Evolutionary conservation across 1,284 basidiomycete genomes (phyloP).

Genomic region (Ceratobasidium sp.): DNA sequence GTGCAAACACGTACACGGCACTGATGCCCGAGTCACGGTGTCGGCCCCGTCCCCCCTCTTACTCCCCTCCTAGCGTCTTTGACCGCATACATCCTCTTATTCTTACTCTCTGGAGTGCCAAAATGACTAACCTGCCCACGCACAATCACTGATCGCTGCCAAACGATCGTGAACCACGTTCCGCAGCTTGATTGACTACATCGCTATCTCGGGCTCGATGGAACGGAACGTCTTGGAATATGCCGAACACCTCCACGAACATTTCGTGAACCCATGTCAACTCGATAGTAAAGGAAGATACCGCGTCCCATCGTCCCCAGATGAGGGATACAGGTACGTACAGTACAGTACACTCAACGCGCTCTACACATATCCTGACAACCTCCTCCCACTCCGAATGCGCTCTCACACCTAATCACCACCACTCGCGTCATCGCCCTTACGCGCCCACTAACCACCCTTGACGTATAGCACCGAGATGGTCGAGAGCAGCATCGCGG

Average conservation of each 20-base stretch:
- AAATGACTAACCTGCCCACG: neutral
- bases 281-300: conserved; percentile 90
- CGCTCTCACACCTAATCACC: conserved; percentile 1
- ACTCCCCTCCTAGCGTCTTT: too few species aligned
- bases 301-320: conserved; percentile 76
- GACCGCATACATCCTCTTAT: too few species aligned
- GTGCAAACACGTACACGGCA: too few species aligned
- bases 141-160: neutral
- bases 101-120: too few species aligned
- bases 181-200: conserved; percentile 87
- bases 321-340: conserved; percentile 78
- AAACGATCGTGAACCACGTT: neutral
- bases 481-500: conserved; percentile 74
- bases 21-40: too few species aligned
- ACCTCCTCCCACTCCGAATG: neutral
- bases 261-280: conserved; percentile 89
- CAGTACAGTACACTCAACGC: neutral
- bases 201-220: conserved; percentile 90
- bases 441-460: conserved; percentile 1
- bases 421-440: conserved; percentile 4
- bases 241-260: conserved; percentile 55
- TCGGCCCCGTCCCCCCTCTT: too few species aligned
- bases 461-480: conserved; percentile 74
- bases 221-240: conserved; percentile 92
- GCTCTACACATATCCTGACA: conserved; percentile 13